These are phyloP conservation scores for Carex littledalei DNA, from an alignment of 176 grass and related monocot species.

Conservation along the genomic window DNA sequence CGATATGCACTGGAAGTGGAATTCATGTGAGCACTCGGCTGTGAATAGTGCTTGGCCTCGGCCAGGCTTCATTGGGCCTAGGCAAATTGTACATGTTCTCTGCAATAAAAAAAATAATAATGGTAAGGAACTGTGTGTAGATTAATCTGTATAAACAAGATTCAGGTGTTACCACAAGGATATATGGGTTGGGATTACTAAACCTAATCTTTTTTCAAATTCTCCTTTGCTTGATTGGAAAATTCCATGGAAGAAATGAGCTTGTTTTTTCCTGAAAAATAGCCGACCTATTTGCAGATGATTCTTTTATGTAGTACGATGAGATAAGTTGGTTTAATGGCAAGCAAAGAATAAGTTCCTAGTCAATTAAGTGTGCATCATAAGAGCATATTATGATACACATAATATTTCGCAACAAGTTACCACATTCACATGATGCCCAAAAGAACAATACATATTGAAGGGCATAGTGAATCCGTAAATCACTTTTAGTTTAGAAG, in stretches of 20 bases:
- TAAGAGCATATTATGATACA: constrained; percentile 4
- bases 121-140: background rate
- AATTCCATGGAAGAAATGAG: background rate
- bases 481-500: background rate
- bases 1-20: constrained; percentile 92
- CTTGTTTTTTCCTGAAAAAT: background rate
- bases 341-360: constrained; percentile 13
- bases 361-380: background rate
- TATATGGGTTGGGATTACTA: background rate
- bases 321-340: background rate
- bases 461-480: background rate
- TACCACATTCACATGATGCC: background rate
- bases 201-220: background rate
- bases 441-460: background rate
- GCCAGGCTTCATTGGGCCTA: constrained; percentile 70
- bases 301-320: background rate
- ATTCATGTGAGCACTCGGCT: constrained; percentile 89
- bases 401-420: background rate
- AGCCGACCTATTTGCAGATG: background rate
- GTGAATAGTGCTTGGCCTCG: constrained; percentile 85
- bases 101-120: constrained; percentile 29
- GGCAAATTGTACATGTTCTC: constrained; percentile 89
- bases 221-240: background rate
- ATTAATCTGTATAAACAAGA: background rate
- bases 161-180: background rate